Percentiles rank a stretch among this genome's conserved stretches.
phyloP scores from a whole-genome alignment of 352 stramenopile species.

The Globisporangium irregulare region DNA sequence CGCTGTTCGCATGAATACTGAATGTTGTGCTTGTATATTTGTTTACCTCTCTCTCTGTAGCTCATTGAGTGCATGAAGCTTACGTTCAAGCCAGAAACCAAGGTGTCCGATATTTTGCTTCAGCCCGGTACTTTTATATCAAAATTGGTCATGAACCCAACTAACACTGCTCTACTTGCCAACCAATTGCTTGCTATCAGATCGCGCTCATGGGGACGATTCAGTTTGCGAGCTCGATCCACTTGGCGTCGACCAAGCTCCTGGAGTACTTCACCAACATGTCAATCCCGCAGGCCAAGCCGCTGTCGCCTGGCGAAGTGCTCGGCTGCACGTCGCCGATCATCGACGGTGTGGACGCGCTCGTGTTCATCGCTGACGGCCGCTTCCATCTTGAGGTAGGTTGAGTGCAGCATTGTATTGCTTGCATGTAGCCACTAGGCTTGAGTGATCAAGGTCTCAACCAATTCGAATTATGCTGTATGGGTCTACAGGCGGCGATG shows the following conservation, averaged over 20 bases:
- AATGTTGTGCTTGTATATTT: background rate
- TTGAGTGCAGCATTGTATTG: background rate
- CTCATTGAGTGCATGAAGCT: slow-evolving; percentile 95
- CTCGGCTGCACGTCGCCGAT: slow-evolving; percentile 97
- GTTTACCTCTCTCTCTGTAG: slow-evolving; percentile 23
- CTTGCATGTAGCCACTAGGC: background rate
- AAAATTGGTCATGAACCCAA: background rate
- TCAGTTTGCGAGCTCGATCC: slow-evolving; percentile 93
- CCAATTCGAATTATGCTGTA: background rate
- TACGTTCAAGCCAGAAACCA: slow-evolving; percentile 76
- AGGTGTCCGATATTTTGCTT: slow-evolving; percentile 31
- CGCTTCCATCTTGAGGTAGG: slow-evolving; percentile 98
- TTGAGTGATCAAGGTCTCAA: background rate
- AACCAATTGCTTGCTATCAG: slow-evolving; percentile 22
- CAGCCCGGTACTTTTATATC: background rate
- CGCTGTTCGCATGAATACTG: background rate
- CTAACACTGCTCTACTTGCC: background rate
- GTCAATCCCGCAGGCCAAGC: slow-evolving; percentile 95
- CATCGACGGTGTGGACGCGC: slow-evolving; percentile 88
- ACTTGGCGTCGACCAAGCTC: slow-evolving; percentile 72
- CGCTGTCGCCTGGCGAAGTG: slow-evolving; percentile 97
- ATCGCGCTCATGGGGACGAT: slow-evolving; percentile 95
- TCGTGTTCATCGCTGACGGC: slow-evolving; percentile 99
- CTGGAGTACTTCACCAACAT: slow-evolving; percentile 81
- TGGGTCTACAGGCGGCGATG: slow-evolving; percentile 87